Conservation (phyloP, 2,329 filamentous ascomycete species). For the Cordyceps tenuipes region DNA sequence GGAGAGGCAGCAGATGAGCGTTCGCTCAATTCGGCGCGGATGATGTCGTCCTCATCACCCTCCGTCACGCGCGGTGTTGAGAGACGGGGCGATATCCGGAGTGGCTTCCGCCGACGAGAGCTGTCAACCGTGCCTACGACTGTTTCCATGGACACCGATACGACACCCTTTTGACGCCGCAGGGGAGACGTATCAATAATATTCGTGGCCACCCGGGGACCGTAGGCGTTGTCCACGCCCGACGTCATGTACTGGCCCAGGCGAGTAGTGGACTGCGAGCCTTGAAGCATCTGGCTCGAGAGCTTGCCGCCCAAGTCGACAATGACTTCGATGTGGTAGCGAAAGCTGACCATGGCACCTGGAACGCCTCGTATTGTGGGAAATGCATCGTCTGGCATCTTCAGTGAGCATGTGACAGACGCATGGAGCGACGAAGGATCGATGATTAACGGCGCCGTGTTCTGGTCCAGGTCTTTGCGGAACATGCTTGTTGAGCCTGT, state of each 20-base stretch:
- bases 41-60: slow-evolving; percentile 25
- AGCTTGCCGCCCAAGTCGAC: slow-evolving; percentile 86
- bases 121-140: slow-evolving; percentile 81
- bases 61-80: slow-evolving; percentile 22
- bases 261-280: slow-evolving; percentile 42
- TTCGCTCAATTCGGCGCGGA: slow-evolving; percentile 18
- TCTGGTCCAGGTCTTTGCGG: slow-evolving; percentile 86
- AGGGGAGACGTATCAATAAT: slow-evolving; percentile 85
- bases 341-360: slow-evolving; percentile 90
- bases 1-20: slow-evolving; percentile 14
- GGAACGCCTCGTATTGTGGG: slow-evolving; percentile 87
- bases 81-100: slow-evolving; percentile 19
- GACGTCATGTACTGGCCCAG: slow-evolving; percentile 19
- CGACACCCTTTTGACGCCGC: slow-evolving; percentile 83
- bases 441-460: slow-evolving; percentile 79
- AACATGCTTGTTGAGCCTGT: slow-evolving; percentile 87
- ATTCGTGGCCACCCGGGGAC: slow-evolving; percentile 38
- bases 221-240: slow-evolving; percentile 23
- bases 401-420: slow-evolving; percentile 72
- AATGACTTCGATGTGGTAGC: slow-evolving; percentile 87
- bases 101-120: slow-evolving; percentile 28
- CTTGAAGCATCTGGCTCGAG: slow-evolving; percentile 56
- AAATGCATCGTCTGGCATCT: slow-evolving; percentile 83
- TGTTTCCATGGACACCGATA: slow-evolving; percentile 77
- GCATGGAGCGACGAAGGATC: slow-evolving; percentile 72